phyloP scores from a whole-genome alignment of 179 eudicot genomes.

The Beta corolliflora region DNA sequence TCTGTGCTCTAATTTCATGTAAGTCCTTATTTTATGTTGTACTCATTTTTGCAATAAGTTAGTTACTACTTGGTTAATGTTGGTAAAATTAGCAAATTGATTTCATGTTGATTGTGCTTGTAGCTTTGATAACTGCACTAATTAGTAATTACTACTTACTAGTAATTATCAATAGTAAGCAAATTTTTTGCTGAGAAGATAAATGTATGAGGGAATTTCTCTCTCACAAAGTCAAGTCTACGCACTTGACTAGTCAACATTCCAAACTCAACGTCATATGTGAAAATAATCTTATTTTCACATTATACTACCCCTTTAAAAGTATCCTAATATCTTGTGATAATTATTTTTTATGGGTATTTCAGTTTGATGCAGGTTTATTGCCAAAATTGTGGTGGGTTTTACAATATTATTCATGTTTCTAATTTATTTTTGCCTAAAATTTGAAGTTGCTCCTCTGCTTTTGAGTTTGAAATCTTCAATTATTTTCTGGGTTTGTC shows the following conservation, averaged over 20 bases:
- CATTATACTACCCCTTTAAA: not conserved
- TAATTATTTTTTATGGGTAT: not conserved
- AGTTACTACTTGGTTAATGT: too few species aligned
- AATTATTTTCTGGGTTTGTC: not conserved
- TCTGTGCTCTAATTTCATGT: not conserved
- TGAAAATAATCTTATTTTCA: conserved; percentile 10
- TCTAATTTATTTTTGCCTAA: not conserved
- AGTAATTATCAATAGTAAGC: not conserved
- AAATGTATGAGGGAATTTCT: not conserved
- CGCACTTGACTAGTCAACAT: conserved; percentile 16
- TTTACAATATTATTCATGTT: not conserved
- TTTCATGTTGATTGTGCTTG: not conserved
- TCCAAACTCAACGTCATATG: conserved; percentile 14
- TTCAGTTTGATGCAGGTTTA: conserved; percentile 4
- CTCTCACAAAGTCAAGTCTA: conserved; percentile 16
- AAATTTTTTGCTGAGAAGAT: not conserved
- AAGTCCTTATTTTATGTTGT: not conserved
- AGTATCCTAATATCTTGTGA: not conserved
- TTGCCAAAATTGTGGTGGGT: not conserved
- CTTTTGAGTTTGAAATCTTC: not conserved
- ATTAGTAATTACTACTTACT: not conserved
- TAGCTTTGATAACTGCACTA: not conserved
- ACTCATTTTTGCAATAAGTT: not conserved
- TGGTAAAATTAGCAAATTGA: too few species aligned
- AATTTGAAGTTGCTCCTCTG: not conserved